These are phyloP conservation scores for Trichosporon coremiiforme DNA, from an alignment of 1,284 basidiomycete species.

Conservation along the genomic window DNA sequence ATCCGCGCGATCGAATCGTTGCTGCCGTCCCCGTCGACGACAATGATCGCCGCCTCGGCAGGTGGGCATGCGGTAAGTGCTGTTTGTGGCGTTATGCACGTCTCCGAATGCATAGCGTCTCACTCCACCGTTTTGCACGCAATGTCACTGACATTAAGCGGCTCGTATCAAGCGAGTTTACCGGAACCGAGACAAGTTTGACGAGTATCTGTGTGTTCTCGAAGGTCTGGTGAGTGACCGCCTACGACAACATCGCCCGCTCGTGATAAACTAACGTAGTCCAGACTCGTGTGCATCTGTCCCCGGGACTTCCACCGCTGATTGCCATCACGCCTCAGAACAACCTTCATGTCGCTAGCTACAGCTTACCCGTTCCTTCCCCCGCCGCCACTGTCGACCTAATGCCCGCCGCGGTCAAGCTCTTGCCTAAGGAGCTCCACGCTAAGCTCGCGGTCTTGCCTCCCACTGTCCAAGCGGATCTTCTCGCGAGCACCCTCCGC, in stretches of 20 bases:
- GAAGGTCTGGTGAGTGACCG: constrained; percentile 45
- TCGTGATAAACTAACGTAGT: background rate
- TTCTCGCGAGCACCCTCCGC: constrained; percentile 45
- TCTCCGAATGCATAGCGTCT: background rate
- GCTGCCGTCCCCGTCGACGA: constrained; percentile 50
- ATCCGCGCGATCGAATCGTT: constrained; percentile 33
- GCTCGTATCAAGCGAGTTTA: constrained; percentile 47
- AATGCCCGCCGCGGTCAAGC: constrained; percentile 37
- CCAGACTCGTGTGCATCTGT: constrained; percentile 46
- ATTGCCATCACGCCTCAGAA: constrained; percentile 48
- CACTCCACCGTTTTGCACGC: background rate
- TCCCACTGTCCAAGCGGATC: constrained; percentile 43
- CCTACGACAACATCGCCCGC: background rate
- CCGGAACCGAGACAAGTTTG: constrained; percentile 33
- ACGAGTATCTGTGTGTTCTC: constrained; percentile 37
- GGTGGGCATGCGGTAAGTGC: constrained; percentile 52
- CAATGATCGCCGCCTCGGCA: constrained; percentile 46
- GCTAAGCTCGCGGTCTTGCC: constrained; percentile 40
- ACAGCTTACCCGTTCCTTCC: constrained; percentile 44
- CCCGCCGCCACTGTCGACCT: constrained; percentile 35
- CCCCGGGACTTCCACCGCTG: constrained; percentile 48
- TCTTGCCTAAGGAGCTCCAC: constrained; percentile 48
- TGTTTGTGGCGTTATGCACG: background rate
- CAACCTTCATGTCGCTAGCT: constrained; percentile 41
- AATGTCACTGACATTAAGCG: constrained; percentile 33